Percentiles rank a stretch among this genome's conserved stretches.
Evolutionary conservation across 768 basidiomycete species (phyloP).

Genomic region (Tricholoma bakamatsutake): DNA sequence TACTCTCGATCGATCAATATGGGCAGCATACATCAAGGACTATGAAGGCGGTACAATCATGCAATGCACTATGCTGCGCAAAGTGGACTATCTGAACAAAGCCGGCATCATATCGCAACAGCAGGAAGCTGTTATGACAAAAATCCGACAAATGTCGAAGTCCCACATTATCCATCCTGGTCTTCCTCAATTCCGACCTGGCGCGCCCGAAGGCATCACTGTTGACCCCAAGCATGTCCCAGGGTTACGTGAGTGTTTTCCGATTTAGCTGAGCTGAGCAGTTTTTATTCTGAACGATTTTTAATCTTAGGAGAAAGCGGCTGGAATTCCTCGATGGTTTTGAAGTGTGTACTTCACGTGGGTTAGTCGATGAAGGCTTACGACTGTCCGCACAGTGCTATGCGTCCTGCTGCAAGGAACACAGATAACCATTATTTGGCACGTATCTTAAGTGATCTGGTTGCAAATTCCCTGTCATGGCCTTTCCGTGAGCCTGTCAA

Average conservation of each 20-base stretch:
- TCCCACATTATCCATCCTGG: conserved; percentile 86
- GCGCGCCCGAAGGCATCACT: conserved; percentile 40
- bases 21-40: conserved; percentile 99
- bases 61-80: conserved; percentile 94
- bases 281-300: conserved; percentile 4
- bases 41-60: conserved; percentile 99
- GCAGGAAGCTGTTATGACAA: conserved; percentile 83
- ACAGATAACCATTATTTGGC: conserved; percentile 66
- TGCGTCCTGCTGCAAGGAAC: conserved; percentile 35
- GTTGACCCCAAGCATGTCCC: conserved; percentile 80
- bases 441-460: conserved; percentile 71
- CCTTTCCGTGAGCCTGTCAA: conserved; percentile 83
- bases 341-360: conserved; percentile 44
- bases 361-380: neutral
- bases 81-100: conserved; percentile 85
- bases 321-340: conserved; percentile 82
- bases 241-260: conserved; percentile 62
- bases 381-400: conserved; percentile 23
- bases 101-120: conserved; percentile 70
- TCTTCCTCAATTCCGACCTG: conserved; percentile 66
- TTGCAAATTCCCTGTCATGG: conserved; percentile 78
- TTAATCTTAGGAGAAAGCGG: conserved; percentile 72
- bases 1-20: conserved; percentile 79
- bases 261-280: neutral
- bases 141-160: conserved; percentile 80